Conservation (phyloP, 495 filamentous ascomycete species). For the Xylaria venustula region DNA sequence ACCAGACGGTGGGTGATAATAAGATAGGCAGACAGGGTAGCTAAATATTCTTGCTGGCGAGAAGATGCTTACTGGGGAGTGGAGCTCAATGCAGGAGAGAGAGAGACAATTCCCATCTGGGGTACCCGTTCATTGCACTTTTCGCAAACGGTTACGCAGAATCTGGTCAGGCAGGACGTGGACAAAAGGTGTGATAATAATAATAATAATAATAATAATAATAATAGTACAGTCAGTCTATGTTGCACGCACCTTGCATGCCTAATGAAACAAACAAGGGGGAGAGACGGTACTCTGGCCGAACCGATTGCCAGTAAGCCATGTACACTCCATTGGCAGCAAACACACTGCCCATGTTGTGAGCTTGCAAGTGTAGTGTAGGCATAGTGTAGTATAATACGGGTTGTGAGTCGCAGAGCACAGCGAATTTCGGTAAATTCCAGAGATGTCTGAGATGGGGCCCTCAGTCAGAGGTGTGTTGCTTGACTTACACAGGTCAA, state of each 20-base stretch:
- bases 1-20: neutral
- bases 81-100: slow-evolving; percentile 6
- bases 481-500: slow-evolving; percentile 1
- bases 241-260: slow-evolving; percentile 14
- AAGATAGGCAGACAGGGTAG: slow-evolving; percentile 9
- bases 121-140: neutral
- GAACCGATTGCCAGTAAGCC: slow-evolving; percentile 1
- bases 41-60: slow-evolving; percentile 11
- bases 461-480: neutral
- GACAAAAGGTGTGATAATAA: neutral
- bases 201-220: no score
- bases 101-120: slow-evolving; percentile 1
- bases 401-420: neutral
- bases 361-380: slow-evolving; percentile 1
- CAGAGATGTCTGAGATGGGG: neutral
- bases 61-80: slow-evolving; percentile 9
- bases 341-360: neutral
- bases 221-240: no score
- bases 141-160: slow-evolving; percentile 18
- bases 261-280: neutral
- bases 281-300: neutral
- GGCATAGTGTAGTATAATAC: no score
- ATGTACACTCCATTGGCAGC: neutral
- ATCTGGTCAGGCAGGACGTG: slow-evolving; percentile 8
- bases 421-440: slow-evolving; percentile 5